Evolutionary conservation across 2,329 filamentous ascomycete species (phyloP).

Genomic region (Beauveria medogensis): DNA sequence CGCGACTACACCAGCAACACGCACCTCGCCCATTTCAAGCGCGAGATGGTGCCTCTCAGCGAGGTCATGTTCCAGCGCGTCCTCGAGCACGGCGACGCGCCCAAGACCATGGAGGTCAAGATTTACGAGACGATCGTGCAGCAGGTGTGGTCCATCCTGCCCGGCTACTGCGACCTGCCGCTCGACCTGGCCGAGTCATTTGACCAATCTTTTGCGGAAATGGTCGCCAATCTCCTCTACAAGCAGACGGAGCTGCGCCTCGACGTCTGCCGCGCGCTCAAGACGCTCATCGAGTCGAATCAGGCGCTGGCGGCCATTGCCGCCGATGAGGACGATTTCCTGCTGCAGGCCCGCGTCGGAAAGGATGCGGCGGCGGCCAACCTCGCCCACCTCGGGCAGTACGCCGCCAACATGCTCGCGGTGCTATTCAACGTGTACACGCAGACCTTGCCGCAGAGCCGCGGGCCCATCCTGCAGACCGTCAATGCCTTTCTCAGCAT

Average conservation of each 20-base stretch:
- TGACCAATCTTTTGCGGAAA: slow-evolving; percentile 81
- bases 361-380: slow-evolving; percentile 71
- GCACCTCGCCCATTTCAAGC: slow-evolving; percentile 73
- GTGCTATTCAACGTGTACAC: slow-evolving; percentile 99
- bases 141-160: slow-evolving; percentile 89
- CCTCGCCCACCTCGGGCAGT: slow-evolving; percentile 67
- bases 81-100: slow-evolving; percentile 68
- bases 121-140: slow-evolving; percentile 95
- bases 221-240: slow-evolving; percentile 86
- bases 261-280: slow-evolving; percentile 79
- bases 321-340: slow-evolving; percentile 59
- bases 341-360: slow-evolving; percentile 70
- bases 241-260: slow-evolving; percentile 80
- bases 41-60: slow-evolving; percentile 81
- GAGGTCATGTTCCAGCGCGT: slow-evolving; percentile 85
- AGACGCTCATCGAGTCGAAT: slow-evolving; percentile 85
- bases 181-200: slow-evolving; percentile 70
- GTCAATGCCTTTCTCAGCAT: slow-evolving; percentile 94
- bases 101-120: slow-evolving; percentile 94
- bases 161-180: slow-evolving; percentile 90
- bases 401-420: slow-evolving; percentile 82
- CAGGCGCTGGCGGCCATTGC: slow-evolving; percentile 68
- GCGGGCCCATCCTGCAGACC: slow-evolving; percentile 84
- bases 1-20: slow-evolving; percentile 88
- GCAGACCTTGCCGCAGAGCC: slow-evolving; percentile 85